Evolutionary conservation across 352 stramenopile species (phyloP).

Genomic region (Globisporangium acanthophoron): DNA sequence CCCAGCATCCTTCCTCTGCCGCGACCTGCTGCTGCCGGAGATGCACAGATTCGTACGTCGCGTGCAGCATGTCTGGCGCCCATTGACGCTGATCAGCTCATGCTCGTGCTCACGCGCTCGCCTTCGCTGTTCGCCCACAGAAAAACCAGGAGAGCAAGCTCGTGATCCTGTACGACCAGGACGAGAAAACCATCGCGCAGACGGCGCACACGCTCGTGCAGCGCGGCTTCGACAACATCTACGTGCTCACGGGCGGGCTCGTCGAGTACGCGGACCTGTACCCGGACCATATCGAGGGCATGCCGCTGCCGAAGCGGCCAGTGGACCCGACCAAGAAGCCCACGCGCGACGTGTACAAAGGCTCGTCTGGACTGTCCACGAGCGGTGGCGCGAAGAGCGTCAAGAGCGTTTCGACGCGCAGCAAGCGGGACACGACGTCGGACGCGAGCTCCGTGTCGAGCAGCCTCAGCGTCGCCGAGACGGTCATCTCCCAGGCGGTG

Average conservation of each 20-base stretch:
- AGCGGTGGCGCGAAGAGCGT: slow-evolving; percentile 38
- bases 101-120: too few species aligned
- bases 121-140: slow-evolving; percentile 6
- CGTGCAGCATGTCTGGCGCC: not conserved
- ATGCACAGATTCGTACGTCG: slow-evolving; percentile 65
- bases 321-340: slow-evolving; percentile 50
- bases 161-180: slow-evolving; percentile 74
- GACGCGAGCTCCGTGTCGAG: slow-evolving; percentile 62
- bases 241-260: slow-evolving; percentile 64
- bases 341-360: slow-evolving; percentile 53
- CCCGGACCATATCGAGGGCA: slow-evolving; percentile 62
- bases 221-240: slow-evolving; percentile 82
- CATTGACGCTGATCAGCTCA: not conserved
- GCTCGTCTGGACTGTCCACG: slow-evolving; percentile 29
- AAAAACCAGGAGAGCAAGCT: slow-evolving; percentile 77
- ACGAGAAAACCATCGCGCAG: slow-evolving; percentile 56
- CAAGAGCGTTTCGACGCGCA: slow-evolving; percentile 39
- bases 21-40: slow-evolving; percentile 58
- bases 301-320: slow-evolving; percentile 44
- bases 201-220: slow-evolving; percentile 70
- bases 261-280: slow-evolving; percentile 60
- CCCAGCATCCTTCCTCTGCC: slow-evolving; percentile 47
- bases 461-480: slow-evolving; percentile 57
- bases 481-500: slow-evolving; percentile 69
- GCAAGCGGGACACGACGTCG: slow-evolving; percentile 40